A percentile compares a stretch with the other conserved stretches of the same genome.
Conservation (phyloP, 257 asterid genomes). For the Rhazya stricta region DNA sequence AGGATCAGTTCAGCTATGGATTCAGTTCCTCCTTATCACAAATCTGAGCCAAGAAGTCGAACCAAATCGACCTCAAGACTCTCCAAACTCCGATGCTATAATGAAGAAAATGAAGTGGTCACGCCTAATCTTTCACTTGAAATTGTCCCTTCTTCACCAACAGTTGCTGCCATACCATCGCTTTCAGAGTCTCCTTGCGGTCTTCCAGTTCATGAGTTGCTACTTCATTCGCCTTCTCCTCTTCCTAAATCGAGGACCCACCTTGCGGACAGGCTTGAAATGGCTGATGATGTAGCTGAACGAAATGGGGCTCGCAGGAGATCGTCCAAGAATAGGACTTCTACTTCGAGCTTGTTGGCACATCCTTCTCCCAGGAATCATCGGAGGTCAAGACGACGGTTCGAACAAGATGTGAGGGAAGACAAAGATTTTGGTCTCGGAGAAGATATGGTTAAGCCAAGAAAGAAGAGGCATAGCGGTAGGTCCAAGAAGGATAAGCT, state of each 20-base stretch:
- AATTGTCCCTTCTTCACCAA: slow-evolving; percentile 64
- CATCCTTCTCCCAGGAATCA: slow-evolving; percentile 53
- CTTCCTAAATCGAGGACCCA: slow-evolving; percentile 47
- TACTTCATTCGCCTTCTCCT: slow-evolving; percentile 69
- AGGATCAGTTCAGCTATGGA: slow-evolving; percentile 41
- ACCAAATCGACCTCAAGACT: slow-evolving; percentile 67
- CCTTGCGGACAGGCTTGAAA: slow-evolving; percentile 39
- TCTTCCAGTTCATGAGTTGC: slow-evolving; percentile 54
- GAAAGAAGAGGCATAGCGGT: slow-evolving; percentile 56
- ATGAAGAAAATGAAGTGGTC: slow-evolving; percentile 35
- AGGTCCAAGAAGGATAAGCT: slow-evolving; percentile 54
- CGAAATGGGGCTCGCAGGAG: slow-evolving; percentile 38
- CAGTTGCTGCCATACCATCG: slow-evolving; percentile 40
- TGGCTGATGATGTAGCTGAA: slow-evolving; percentile 48
- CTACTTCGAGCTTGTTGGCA: slow-evolving; percentile 20
- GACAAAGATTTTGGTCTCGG: slow-evolving; percentile 53
- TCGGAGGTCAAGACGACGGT: slow-evolving; percentile 54
- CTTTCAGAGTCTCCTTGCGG: slow-evolving; percentile 51
- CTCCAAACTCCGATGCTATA: slow-evolving; percentile 55
- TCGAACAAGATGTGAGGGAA: slow-evolving; percentile 66
- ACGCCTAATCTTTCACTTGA: slow-evolving; percentile 65
- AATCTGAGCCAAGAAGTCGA: slow-evolving; percentile 44
- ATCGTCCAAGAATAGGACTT: slow-evolving; percentile 41
- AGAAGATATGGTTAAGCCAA: slow-evolving; percentile 57
- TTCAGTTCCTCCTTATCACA: slow-evolving; percentile 46